Base-by-base conservation (phyloP, 768 basidiomycete species). In the Collybia sordida region DNA sequence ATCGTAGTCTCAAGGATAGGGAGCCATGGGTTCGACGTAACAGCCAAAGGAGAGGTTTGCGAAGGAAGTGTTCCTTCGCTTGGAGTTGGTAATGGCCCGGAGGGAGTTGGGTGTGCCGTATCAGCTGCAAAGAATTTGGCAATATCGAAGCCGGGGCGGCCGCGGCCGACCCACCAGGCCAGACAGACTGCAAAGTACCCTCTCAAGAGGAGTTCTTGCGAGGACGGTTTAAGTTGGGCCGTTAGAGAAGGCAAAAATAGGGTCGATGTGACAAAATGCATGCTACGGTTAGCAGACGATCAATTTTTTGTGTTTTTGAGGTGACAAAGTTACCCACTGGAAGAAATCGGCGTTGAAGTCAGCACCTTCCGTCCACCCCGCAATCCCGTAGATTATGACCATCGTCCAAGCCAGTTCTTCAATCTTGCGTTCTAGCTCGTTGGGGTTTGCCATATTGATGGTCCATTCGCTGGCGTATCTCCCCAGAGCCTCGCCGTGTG, bases 211-310 rank as follows among this genome's bases (percentile, higher is more conserved):
- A 78, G 63, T 3, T 68, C 69, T 49, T 80, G 75, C 0, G 79
- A 81, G 0, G 62, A 36, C 0, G 72, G 72, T 4, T 71, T 62
- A 43, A 81, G 63, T 27, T 56, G 56, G 0, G 71, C 71, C 27
- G 75, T 56, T 37, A 82, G 49, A 1, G 84, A 77, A 0, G 81
- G 72, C 22, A 86, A 59, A 70, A 88, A 86, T 18, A 86, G 58
- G 3, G 80, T 72, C 3, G 85, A 86, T 0, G 87, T 90, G 34
- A 88, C 76, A 1, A 84, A 65, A 54, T 82, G 88, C 68, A 85
- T 80, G 12, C 85, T 88, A 3, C 34, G 14, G 43, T 22, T 22
- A 21, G 45, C 7, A 31, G 5, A 21, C 8, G 7, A 18, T 49
- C n/a, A 47, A 44, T n/a, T 2, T 1, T 23, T n/a, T 14, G 17